Evolutionary conservation across 148 eudicot species (phyloP), one percentile per base, ranked within the genome.

Genomic region (Fallopia convolvulus): DNA sequence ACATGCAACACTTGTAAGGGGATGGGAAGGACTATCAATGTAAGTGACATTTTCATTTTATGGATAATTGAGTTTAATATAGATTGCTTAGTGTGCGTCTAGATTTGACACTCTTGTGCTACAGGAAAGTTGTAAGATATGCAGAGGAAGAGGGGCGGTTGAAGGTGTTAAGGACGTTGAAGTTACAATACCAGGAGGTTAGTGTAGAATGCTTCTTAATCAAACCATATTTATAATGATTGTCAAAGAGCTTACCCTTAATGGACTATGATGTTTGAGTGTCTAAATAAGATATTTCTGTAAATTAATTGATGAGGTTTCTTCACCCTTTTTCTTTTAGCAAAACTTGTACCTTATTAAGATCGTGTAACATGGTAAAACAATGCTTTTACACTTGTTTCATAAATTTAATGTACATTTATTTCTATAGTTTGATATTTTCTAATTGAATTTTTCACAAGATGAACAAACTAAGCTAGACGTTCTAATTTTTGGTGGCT

Each of bases 171-270:
- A 88, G 87, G 91, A 92, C 74, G 88, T 88, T 72, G 82, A 74
- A 83, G 90, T 90, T 76, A 79, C 88, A 41, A 84, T 94, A 84
- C 98, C 98, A 18, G 88, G 93, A 86, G 97, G 98, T 94, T 80
- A 80, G 82, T 82, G 18, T 74, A 47, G 72, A 53, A 68, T 77
- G 77, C 44, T 72, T 61, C 66, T 77, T 70, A 74, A 60, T 75
- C 44, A 36, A 33, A 33, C 46, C 10, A 36, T 65, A 15, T 15
- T 5, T 68, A 4, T 33, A 68, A 39, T 6, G 15, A 65, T 58
- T 15, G 2, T 63, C 5, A 33, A 36, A 36, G 36, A 36, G 3
- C 39, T 2, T 36, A 52, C 12, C 50, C 12, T 14, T 17, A 13
- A 65, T 4, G 39, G 70, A 11, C 70, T 13, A 32, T 13, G 26